A percentile compares a stretch with the other conserved stretches of the same genome.
These are phyloP conservation scores for Echinochloa phyllopogon DNA, from an alignment of 176 grass and related monocot species.

Conservation along the genomic window DNA sequence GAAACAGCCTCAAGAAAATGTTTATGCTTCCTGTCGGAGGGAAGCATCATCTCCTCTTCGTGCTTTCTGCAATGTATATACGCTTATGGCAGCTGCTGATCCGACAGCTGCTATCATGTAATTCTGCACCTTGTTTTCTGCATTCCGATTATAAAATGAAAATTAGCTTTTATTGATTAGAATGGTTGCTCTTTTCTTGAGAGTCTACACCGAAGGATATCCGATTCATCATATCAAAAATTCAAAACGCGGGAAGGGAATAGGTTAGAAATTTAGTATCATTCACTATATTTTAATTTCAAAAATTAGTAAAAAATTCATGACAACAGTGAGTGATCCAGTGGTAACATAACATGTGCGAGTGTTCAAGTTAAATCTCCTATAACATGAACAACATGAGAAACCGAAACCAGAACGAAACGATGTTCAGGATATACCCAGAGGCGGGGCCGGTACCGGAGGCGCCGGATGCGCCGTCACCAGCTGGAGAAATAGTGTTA, in stretches of 20 bases:
- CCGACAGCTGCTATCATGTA: conserved; percentile 53
- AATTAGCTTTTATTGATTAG: conserved; percentile 43
- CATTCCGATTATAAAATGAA: conserved; percentile 39
- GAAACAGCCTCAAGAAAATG: conserved; percentile 51
- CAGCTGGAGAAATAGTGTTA: no score
- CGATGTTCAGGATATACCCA: no score
- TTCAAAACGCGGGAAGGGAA: background rate
- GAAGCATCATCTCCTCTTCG: conserved; percentile 56
- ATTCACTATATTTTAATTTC: no score
- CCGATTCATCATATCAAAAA: conserved; percentile 9
- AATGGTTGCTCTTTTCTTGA: conserved; percentile 16
- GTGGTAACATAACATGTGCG: no score
- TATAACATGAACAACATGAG: no score
- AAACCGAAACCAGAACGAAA: no score
- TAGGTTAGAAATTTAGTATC: no score
- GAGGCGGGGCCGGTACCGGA: no score
- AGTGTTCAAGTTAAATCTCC: no score
- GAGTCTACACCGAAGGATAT: conserved; percentile 3
- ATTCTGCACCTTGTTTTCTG: conserved; percentile 24
- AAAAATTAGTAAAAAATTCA: no score
- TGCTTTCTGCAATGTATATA: conserved; percentile 76
- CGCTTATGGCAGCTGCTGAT: conserved; percentile 50
- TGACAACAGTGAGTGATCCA: no score
- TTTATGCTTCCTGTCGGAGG: conserved; percentile 69
- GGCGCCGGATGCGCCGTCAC: no score